Evolutionary conservation across 331 rosid genomes (phyloP), one percentile per base, ranked within the genome.

Genomic region (Rhamnella rubrinervis): DNA sequence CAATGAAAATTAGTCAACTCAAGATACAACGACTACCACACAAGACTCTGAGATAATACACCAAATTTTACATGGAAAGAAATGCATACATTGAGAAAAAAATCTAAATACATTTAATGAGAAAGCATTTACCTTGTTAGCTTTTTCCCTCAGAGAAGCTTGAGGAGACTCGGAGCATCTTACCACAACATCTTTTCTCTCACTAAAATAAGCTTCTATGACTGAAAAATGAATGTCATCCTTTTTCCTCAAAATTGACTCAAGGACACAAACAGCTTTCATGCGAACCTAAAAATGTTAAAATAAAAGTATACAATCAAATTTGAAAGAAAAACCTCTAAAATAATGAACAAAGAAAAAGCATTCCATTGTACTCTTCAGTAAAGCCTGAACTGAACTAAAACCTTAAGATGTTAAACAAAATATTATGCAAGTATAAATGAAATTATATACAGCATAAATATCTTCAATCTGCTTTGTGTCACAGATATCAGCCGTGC

Each of bases 231-330:
- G 85, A 14, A 83, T 93, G 50, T 83, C 92, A 55, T 86, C 97
- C 80, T 78, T 84, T 83, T 73, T 91, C 79, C 99, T 86, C 52
- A 95, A 79, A 69, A 95, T 85, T 77, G 99, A 61, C 68, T 95
- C 99, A 41, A 95, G 97, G 68, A 91, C 88, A 73, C 99, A 95
- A 56, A 86, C 82, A 77, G 99, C 96, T 91, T 95, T 95, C 97
- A 91, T 89, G 76, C 97, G 99, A 70, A 89, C 96, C 99, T 95
- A 88, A 72, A 69, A 74, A 49, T 75, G 16, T 40, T 69, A 40
- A 77, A n/a, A 26, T 10, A 65, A 71, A 57, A 39, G 38, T 10
- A 38, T 0, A 23, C 20, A 18, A 15, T 67, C 19, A 75, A 52
- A 59, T 35, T 59, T 66, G 23, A 18, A 57, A 44, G 65, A 46